These are phyloP conservation scores for Plenodomus biglobosus DNA, from an alignment of 2,329 filamentous ascomycete species.

Conservation along the genomic window DNA sequence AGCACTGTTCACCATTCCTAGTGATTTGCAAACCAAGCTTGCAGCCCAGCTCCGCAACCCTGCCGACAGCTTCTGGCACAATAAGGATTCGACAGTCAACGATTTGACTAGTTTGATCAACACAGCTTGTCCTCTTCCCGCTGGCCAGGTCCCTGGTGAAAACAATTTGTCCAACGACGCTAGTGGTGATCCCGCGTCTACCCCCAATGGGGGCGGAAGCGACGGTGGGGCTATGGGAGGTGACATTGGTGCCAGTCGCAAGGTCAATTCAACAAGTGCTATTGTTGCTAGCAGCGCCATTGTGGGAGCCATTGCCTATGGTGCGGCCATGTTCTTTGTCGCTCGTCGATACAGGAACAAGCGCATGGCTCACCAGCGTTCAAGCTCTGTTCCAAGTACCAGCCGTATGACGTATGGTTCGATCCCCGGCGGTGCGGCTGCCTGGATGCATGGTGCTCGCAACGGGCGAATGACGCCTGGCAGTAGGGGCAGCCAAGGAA, in stretches of 20 bases:
- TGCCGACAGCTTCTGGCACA: slow-evolving; percentile 73
- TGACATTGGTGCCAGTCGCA: slow-evolving; percentile 56
- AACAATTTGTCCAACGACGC: slow-evolving; percentile 46
- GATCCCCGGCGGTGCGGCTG: slow-evolving; percentile 48
- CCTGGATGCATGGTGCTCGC: slow-evolving; percentile 52
- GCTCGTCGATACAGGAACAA: slow-evolving; percentile 88
- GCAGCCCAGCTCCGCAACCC: slow-evolving; percentile 70
- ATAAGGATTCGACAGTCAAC: slow-evolving; percentile 64
- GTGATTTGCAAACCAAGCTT: slow-evolving; percentile 57
- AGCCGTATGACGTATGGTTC: slow-evolving; percentile 51
- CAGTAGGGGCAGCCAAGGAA: slow-evolving; percentile 44
- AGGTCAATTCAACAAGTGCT: slow-evolving; percentile 64
- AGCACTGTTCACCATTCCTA: slow-evolving; percentile 56
- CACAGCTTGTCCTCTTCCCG: slow-evolving; percentile 71
- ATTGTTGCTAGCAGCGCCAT: slow-evolving; percentile 76
- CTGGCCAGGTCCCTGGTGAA: slow-evolving; percentile 46
- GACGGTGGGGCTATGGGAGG: slow-evolving; percentile 55
- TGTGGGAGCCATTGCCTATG: slow-evolving; percentile 80
- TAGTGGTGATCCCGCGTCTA: slow-evolving; percentile 42
- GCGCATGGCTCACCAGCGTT: slow-evolving; percentile 73
- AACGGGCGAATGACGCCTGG: slow-evolving; percentile 44
- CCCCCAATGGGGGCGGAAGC: slow-evolving; percentile 36
- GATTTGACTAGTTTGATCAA: slow-evolving; percentile 82
- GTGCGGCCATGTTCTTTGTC: slow-evolving; percentile 90
- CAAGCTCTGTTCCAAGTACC: slow-evolving; percentile 75